Evolutionary conservation across 345 rosid genomes (phyloP).

Genomic region (Viola odorata): DNA sequence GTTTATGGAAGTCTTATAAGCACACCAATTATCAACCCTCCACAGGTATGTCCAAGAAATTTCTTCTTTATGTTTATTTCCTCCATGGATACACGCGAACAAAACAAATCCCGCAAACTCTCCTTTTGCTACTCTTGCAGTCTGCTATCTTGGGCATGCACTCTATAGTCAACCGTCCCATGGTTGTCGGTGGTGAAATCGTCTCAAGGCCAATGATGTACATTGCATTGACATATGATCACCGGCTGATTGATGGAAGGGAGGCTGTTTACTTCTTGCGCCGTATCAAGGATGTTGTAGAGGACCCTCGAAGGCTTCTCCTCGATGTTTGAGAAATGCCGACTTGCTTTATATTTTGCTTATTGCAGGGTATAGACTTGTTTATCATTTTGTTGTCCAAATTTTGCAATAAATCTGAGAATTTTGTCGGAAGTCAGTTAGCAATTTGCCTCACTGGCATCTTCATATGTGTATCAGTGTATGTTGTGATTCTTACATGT

Average conservation of each 20-base stretch:
- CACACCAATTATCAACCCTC: slow-evolving; percentile 89
- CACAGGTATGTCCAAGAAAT: slow-evolving; percentile 47
- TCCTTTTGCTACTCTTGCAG: slow-evolving; percentile 18
- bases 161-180: slow-evolving; percentile 60
- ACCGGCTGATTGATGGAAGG: slow-evolving; percentile 72
- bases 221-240: slow-evolving; percentile 65
- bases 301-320: slow-evolving; percentile 63
- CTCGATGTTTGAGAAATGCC: slow-evolving; percentile 36
- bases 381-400: no score
- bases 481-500: no score
- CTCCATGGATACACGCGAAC: no score
- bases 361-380: no score
- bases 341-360: background rate
- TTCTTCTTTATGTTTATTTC: background rate
- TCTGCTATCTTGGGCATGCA: slow-evolving; percentile 76
- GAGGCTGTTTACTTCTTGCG: slow-evolving; percentile 71
- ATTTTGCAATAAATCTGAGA: no score
- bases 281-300: slow-evolving; percentile 62
- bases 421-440: no score
- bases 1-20: slow-evolving; percentile 86
- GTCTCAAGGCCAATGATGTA: slow-evolving; percentile 72
- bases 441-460: no score
- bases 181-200: slow-evolving; percentile 55
- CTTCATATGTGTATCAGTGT: no score
- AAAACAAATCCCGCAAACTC: background rate